These are phyloP conservation scores for Emericellopsis atlantica DNA, from an alignment of 2,329 filamentous ascomycete species.

Conservation along the genomic window DNA sequence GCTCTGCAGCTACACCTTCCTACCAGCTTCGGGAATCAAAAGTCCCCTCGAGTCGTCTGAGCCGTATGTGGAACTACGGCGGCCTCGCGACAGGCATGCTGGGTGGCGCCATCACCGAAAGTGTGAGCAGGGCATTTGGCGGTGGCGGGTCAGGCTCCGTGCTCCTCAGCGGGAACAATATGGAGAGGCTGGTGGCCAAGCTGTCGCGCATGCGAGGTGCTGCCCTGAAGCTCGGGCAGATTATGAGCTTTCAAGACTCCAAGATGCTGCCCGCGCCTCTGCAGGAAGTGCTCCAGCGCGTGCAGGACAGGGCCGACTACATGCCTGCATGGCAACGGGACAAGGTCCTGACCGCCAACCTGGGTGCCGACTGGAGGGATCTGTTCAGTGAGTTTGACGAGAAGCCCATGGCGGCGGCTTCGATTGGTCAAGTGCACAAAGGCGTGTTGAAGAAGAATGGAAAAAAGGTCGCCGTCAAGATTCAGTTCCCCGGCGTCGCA, in stretches of 20 bases:
- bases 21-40: slow-evolving; percentile 79
- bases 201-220: slow-evolving; percentile 93
- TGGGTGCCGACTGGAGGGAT: slow-evolving; percentile 75
- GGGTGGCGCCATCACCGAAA: slow-evolving; percentile 78
- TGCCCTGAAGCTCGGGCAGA: slow-evolving; percentile 92
- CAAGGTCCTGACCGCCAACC: slow-evolving; percentile 63
- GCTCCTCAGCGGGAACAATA: slow-evolving; percentile 78
- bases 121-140: slow-evolving; percentile 67
- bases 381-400: slow-evolving; percentile 81
- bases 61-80: slow-evolving; percentile 88
- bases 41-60: slow-evolving; percentile 77
- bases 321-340: slow-evolving; percentile 94
- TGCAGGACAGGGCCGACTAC: slow-evolving; percentile 94
- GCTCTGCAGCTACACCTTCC: slow-evolving; percentile 9
- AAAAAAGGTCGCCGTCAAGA: slow-evolving; percentile 78
- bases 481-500: slow-evolving; percentile 93
- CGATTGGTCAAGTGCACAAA: slow-evolving; percentile 91
- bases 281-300: slow-evolving; percentile 80
- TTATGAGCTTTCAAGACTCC: slow-evolving; percentile 96
- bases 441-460: slow-evolving; percentile 67
- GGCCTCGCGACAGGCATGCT: slow-evolving; percentile 92
- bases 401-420: slow-evolving; percentile 84
- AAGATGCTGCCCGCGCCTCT: slow-evolving; percentile 87
- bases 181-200: slow-evolving; percentile 86
- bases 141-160: slow-evolving; percentile 58